These are phyloP conservation scores for Cajanus cajan DNA, from an alignment of 306 rosid genomes.

Conservation along the genomic window DNA sequence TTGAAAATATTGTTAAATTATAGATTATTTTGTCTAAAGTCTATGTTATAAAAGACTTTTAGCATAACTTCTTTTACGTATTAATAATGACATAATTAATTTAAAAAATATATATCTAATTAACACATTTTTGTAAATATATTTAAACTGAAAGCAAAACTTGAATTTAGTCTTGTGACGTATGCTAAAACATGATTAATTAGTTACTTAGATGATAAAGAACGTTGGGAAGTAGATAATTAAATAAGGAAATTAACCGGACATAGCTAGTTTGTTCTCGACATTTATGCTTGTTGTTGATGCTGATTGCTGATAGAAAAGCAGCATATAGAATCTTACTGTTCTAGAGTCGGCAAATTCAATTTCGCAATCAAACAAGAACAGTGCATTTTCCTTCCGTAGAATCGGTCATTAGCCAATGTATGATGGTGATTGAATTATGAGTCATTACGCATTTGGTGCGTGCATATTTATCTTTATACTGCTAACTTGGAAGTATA, in stretches of 20 bases:
- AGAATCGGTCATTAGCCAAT: slow-evolving; percentile 27
- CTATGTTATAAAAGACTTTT: too few species aligned
- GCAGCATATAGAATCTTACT: slow-evolving; percentile 17
- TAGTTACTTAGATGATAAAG: background rate
- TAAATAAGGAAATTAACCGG: background rate
- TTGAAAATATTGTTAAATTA: too few species aligned
- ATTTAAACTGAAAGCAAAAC: background rate
- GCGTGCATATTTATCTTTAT: background rate
- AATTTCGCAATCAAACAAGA: slow-evolving; percentile 29
- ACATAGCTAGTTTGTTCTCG: background rate
- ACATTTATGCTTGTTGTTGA: background rate
- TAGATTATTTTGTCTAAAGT: too few species aligned
- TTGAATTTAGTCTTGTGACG: background rate
- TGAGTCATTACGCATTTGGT: background rate
- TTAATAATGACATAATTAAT: too few species aligned
- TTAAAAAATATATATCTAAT: background rate
- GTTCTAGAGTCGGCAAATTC: slow-evolving; percentile 36
- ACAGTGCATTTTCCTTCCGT: slow-evolving; percentile 5
- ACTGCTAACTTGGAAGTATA: background rate
- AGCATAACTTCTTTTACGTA: too few species aligned
- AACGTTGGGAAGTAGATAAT: background rate
- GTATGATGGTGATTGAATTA: background rate
- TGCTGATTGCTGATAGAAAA: background rate
- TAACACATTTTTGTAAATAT: background rate
- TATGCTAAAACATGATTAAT: background rate